Evolutionary conservation across 225 moss, liverwort and hornwort genomes (phyloP).

Genomic region (Rhytidiadelphus loreus): DNA sequence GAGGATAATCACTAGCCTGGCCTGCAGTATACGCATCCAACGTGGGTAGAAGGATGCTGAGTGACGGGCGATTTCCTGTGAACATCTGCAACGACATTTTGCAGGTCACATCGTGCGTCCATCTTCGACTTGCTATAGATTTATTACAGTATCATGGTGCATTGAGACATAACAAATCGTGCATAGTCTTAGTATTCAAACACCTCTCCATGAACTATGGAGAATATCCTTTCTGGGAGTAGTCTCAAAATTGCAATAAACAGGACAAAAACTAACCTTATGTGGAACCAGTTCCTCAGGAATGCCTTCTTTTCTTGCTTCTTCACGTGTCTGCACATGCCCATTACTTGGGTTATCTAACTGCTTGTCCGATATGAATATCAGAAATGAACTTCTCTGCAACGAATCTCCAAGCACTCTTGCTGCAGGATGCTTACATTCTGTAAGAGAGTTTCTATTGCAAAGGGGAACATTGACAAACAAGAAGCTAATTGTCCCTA

Average conservation of each 20-base stretch:
- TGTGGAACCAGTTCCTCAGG: conserved; percentile 65
- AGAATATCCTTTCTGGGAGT: not conserved
- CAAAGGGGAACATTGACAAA: not conserved
- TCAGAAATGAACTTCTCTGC: not conserved
- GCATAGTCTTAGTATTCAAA: not conserved
- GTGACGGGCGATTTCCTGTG: conserved; percentile 90
- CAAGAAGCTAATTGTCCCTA: not conserved
- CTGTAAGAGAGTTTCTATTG: not conserved
- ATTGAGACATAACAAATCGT: not conserved
- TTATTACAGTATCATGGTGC: not conserved
- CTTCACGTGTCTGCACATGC: conserved; percentile 65
- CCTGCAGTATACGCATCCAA: conserved; percentile 85
- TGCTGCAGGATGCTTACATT: not conserved
- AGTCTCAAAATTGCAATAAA: not conserved
- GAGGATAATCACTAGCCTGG: conserved; percentile 47
- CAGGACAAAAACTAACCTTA: conserved; percentile 33
- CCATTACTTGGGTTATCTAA: not conserved
- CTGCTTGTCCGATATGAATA: not conserved
- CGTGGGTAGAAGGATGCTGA: conserved; percentile 87
- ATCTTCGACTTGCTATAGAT: not conserved
- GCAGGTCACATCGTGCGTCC: not conserved
- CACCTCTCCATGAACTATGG: not conserved
- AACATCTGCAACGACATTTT: conserved; percentile 52
- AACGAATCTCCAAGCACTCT: not conserved
- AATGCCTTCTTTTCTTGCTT: conserved; percentile 66